Percentiles rank a stretch among this genome's conserved stretches.
Conservation (phyloP, 352 stramenopile species). For the Globisporangium echinulatum region DNA sequence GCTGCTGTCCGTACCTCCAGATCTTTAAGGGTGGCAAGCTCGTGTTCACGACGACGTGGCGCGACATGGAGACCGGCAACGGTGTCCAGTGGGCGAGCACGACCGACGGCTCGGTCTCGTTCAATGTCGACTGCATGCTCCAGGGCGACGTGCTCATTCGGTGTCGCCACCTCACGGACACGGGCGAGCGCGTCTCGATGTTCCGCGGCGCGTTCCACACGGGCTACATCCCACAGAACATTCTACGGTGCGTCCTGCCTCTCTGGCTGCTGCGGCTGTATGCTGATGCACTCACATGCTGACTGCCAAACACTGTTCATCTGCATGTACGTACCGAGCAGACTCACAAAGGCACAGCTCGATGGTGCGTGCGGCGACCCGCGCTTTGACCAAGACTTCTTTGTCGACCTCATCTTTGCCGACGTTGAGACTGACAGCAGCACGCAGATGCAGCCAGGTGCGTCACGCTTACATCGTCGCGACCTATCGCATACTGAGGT, state of each 20-base stretch:
- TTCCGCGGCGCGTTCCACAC: slow-evolving; percentile 98
- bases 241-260: slow-evolving; percentile 67
- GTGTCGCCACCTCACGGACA: slow-evolving; percentile 91
- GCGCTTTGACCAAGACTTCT: slow-evolving; percentile 94
- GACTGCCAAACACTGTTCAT: not conserved
- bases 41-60: slow-evolving; percentile 92
- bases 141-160: slow-evolving; percentile 96
- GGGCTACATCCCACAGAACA: slow-evolving; percentile 94
- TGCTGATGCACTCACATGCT: slow-evolving; percentile 1
- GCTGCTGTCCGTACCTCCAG: slow-evolving; percentile 97
- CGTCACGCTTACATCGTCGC: not conserved
- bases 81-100: slow-evolving; percentile 90
- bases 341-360: slow-evolving; percentile 93
- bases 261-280: too few relatives aligned
- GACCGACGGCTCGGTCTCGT: slow-evolving; percentile 87
- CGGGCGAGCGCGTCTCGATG: slow-evolving; percentile 91
- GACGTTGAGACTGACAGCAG: slow-evolving; percentile 82
- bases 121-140: slow-evolving; percentile 95
- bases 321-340: slow-evolving; percentile 10
- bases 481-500: not conserved
- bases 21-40: slow-evolving; percentile 97
- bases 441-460: slow-evolving; percentile 11
- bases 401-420: slow-evolving; percentile 96
- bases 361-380: slow-evolving; percentile 93
- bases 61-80: slow-evolving; percentile 77